Evolutionary conservation across 2,329 filamentous ascomycete genomes (phyloP).

Genomic region (Colletotrichum sidae): DNA sequence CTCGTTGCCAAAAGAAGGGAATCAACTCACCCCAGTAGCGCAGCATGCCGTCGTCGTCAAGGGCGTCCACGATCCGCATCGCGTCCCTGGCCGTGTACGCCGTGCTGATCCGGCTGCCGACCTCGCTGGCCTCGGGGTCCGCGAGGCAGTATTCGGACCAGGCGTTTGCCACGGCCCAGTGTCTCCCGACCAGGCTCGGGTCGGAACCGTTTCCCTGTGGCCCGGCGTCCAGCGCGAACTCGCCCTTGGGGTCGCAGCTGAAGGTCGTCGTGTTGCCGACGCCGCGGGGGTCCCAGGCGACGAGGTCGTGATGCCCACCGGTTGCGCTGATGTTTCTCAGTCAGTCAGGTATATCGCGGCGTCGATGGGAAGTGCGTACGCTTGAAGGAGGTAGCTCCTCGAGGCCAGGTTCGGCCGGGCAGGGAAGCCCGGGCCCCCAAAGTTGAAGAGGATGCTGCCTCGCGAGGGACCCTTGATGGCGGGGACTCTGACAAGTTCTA

Average conservation of each 20-base stretch:
- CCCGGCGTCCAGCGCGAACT: slow-evolving; percentile 37
- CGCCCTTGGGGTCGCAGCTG: background rate
- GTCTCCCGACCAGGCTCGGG: too few relatives aligned
- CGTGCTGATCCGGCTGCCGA: slow-evolving; percentile 41
- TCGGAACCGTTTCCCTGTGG: slow-evolving; percentile 15
- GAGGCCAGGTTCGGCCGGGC: background rate
- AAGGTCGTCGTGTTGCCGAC: background rate
- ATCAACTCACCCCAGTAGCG: slow-evolving; percentile 48
- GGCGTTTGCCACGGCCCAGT: slow-evolving; percentile 29
- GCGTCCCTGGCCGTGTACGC: slow-evolving; percentile 52
- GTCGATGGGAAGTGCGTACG: background rate
- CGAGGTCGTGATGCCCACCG: slow-evolving; percentile 40
- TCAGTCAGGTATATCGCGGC: too few relatives aligned
- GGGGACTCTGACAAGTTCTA: slow-evolving; percentile 48
- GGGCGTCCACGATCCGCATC: slow-evolving; percentile 51
- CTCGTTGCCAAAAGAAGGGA: background rate
- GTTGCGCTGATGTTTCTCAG: slow-evolving; percentile 6
- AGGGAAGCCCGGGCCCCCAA: slow-evolving; percentile 46
- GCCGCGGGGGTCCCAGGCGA: slow-evolving; percentile 39
- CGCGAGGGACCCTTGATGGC: slow-evolving; percentile 45
- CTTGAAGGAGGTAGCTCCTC: background rate
- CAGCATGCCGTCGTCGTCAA: slow-evolving; percentile 51
- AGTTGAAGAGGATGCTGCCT: slow-evolving; percentile 54
- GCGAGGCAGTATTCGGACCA: slow-evolving; percentile 42
- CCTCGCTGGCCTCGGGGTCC: slow-evolving; percentile 39